These are phyloP conservation scores for Zizania palustris DNA, from an alignment of 202 grass and related monocot species.

Conservation along the genomic window DNA sequence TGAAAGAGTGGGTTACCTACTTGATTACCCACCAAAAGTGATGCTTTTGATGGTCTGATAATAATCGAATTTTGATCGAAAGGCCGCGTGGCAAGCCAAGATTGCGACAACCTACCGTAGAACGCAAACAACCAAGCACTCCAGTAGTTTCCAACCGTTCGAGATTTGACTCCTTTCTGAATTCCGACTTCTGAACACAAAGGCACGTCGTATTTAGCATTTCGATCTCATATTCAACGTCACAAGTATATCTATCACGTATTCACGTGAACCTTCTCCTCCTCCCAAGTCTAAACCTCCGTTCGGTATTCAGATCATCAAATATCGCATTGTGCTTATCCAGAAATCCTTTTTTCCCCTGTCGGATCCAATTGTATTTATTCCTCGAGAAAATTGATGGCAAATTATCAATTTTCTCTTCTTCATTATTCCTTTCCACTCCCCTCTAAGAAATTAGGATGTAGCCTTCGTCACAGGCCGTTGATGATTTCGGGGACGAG, in stretches of 20 bases:
- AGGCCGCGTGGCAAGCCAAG: neutral
- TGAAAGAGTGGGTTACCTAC: neutral
- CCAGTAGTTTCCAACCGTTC: neutral
- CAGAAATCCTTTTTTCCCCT: neutral
- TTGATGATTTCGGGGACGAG: slow-evolving; percentile 30
- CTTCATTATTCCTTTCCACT: neutral
- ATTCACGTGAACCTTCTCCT: neutral
- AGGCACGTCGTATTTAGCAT: neutral
- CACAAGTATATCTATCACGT: neutral
- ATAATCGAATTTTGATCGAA: neutral
- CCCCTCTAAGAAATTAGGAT: slow-evolving; percentile 43
- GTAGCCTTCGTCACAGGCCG: slow-evolving; percentile 41
- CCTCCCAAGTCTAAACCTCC: neutral
- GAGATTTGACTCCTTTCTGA: neutral
- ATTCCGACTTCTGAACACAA: neutral
- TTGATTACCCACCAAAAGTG: neutral
- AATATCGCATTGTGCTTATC: slow-evolving; percentile 4
- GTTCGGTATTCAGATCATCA: neutral
- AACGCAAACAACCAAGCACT: neutral
- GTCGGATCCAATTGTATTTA: no score
- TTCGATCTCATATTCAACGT: neutral
- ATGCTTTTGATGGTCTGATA: neutral
- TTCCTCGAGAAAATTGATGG: no score
- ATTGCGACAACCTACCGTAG: neutral
- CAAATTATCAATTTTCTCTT: no score